Conservation (phyloP, 441 rosid genomes). For the Mallotus japonicus region DNA sequence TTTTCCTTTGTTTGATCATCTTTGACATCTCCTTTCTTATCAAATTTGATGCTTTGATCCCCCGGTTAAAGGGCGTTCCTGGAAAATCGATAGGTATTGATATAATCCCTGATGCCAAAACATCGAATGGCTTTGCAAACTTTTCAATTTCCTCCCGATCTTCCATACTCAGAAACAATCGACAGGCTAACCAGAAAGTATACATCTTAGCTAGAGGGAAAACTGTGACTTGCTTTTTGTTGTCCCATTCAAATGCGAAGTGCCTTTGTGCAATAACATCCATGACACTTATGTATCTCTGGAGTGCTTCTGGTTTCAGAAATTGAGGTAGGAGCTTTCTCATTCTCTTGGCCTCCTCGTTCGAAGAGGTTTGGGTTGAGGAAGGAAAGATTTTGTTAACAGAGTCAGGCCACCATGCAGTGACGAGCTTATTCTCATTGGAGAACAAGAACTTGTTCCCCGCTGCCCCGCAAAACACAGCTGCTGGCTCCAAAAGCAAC, state of each 20-base stretch:
- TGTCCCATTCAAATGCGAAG: slow-evolving; percentile 36
- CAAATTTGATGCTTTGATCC: slow-evolving; percentile 37
- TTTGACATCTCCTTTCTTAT: slow-evolving; percentile 37
- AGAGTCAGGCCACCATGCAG: slow-evolving; percentile 49
- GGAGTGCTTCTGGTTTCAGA: slow-evolving; percentile 46
- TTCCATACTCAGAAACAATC: slow-evolving; percentile 40
- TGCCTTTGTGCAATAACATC: slow-evolving; percentile 41
- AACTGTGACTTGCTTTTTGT: slow-evolving; percentile 31
- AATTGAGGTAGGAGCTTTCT: slow-evolving; percentile 37
- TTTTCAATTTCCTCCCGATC: slow-evolving; percentile 34
- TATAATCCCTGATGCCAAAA: slow-evolving; percentile 39
- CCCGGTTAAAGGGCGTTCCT: slow-evolving; percentile 39
- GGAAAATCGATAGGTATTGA: slow-evolving; percentile 44
- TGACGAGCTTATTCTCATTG: slow-evolving; percentile 48
- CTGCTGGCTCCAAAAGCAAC: slow-evolving; percentile 39
- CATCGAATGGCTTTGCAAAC: slow-evolving; percentile 36
- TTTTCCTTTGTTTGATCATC: slow-evolving; percentile 43
- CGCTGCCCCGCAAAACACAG: slow-evolving; percentile 41
- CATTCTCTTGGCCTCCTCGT: slow-evolving; percentile 34
- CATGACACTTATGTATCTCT: slow-evolving; percentile 43
- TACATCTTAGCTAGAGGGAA: slow-evolving; percentile 40
- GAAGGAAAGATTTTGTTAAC: slow-evolving; percentile 47
- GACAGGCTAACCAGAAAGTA: slow-evolving; percentile 47
- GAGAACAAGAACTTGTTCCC: slow-evolving; percentile 64
- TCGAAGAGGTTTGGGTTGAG: slow-evolving; percentile 14